Base-by-base conservation (phyloP, 2,329 filamentous ascomycete species). In the Claviceps cyperi region DNA sequence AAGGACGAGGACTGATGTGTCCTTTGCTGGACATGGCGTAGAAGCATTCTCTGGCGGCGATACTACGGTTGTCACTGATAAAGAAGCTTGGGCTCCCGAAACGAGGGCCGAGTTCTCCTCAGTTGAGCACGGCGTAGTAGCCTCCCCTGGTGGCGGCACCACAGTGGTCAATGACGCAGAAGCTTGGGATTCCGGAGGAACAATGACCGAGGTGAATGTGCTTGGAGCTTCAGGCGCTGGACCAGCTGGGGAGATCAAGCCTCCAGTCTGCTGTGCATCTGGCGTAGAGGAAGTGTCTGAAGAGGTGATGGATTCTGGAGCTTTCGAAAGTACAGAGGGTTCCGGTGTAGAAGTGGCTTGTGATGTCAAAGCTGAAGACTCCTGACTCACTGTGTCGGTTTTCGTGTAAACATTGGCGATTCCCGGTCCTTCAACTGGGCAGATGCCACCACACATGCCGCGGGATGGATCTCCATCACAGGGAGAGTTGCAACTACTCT, bases 401-500 rank as follows among this genome's bases (percentile, higher is more conserved):
- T 57, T 55, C 14, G 55, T 55, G 48, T 66, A 68, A 24, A 67
- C 54, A 44, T 64, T 67, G 37, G 62, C 65, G 48, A 62, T 60
- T 5, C 47, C 55, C 7, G 58, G 55, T 5, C 53, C 53, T 9
- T 61, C 57, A 3, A 57, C 47, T 11, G 58, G 59, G 47, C 61
- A 65, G 9, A 57, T 54, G 37, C 62, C 61, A n/a, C 65, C 65
- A 32, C 65, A 67, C 53, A 59, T 62, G 13, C 64, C 63, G 15
- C 59, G 52, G n/a, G 52, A 48, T 7, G 57, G 54, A 40, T 62
- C 58, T 24, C 58, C 54, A 50, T 58, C 55, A 51, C 65, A 67
- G 1, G 59, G 53, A 46, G 61, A 53, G 49, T 66, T 60, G 53
- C 65, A 68, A 17, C 55, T 54, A 28, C 48, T 53, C 46, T 66